Conservation (phyloP, 306 rosid species). For the Lathyrus sativus region DNA sequence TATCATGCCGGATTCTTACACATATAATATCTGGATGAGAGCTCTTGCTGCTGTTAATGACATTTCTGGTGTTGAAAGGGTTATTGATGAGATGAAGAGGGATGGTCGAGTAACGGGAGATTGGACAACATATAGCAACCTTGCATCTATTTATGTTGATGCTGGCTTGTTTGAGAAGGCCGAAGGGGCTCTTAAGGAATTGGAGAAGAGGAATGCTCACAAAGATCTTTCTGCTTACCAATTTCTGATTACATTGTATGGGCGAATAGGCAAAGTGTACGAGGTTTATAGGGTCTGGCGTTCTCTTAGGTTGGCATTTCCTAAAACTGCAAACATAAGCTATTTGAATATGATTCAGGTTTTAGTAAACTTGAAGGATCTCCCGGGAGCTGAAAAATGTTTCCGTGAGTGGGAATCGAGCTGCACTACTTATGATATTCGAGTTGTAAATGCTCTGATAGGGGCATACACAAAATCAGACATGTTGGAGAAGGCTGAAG, state of each 20-base stretch:
- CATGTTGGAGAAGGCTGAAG: conserved; percentile 71
- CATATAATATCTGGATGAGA: conserved; percentile 89
- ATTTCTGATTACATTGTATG: conserved; percentile 80
- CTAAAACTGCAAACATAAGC: conserved; percentile 79
- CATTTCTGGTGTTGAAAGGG: conserved; percentile 80
- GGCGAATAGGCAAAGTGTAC: conserved; percentile 58
- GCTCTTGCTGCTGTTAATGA: conserved; percentile 77
- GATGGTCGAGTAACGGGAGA: conserved; percentile 73
- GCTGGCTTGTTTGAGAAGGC: conserved; percentile 75
- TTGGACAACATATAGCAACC: conserved; percentile 89
- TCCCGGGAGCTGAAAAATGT: conserved; percentile 88
- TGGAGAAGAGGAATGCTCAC: conserved; percentile 74
- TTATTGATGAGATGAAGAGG: conserved; percentile 84
- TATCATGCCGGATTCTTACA: conserved; percentile 60
- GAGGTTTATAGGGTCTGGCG: conserved; percentile 92
- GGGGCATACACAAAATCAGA: conserved; percentile 61
- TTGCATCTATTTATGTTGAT: conserved; percentile 75
- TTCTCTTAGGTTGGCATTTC: conserved; percentile 81
- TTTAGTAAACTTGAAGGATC: conserved; percentile 70
- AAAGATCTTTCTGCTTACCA: conserved; percentile 71
- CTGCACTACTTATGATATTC: conserved; percentile 70
- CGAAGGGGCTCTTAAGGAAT: conserved; percentile 70
- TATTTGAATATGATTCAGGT: conserved; percentile 84
- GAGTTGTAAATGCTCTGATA: conserved; percentile 76
- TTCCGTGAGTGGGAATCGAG: conserved; percentile 78